Base-by-base conservation (phyloP, 2,329 filamentous ascomycete species). In the Fusarium metavorans region DNA sequence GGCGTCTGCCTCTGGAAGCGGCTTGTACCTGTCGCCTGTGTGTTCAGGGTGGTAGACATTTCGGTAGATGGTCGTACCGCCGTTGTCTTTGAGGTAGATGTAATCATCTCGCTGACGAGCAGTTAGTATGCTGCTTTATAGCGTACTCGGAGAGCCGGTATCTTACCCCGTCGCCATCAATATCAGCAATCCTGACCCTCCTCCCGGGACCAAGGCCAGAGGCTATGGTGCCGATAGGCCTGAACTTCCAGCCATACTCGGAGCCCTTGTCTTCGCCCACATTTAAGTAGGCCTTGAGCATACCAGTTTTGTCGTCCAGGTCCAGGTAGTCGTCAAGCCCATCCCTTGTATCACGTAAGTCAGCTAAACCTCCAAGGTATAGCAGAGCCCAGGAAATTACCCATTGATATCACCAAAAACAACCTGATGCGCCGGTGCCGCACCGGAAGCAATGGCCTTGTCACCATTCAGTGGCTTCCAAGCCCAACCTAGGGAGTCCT, bases 391-490 rank as follows among this genome's bases (percentile, higher is more conserved):
- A n/a, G 11, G 18, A 8, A 45, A 37, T 20, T n/a, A 73, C 70
- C 64, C 68, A 5, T 73, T 20, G 6, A 71, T 37, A 14, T 73
- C 64, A 2, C 59, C 64, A 18, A 63, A 68, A 1, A 50, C 14
- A 2, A 71, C 61, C 30, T 73, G 57, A 5, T 18, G 20, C 2
- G 56, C 65, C 1, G 65, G 64, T 0, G 64, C 64, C 23, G 68
- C 65, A 4, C 68, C 65, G 11, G 48, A 32, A 13, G 64, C 68
- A 27, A 68, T 68, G 0, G 70, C 60, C 7, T 71, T 71, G 0
- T 61, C 68, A 11, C 37, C 52, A 16, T 73, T 73, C 37, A 68
- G n/a, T 1, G 64, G 56, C 1, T 8, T 30, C 70, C 64, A 73
- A 2, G 13, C 9, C 70, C 70, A 73, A 0, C 68, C 70, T 5